A percentile compares a stretch with the other conserved stretches of the same genome.
phyloP scores from a whole-genome alignment of 495 filamentous ascomycete genomes.

The Penicillium samsonianum region DNA sequence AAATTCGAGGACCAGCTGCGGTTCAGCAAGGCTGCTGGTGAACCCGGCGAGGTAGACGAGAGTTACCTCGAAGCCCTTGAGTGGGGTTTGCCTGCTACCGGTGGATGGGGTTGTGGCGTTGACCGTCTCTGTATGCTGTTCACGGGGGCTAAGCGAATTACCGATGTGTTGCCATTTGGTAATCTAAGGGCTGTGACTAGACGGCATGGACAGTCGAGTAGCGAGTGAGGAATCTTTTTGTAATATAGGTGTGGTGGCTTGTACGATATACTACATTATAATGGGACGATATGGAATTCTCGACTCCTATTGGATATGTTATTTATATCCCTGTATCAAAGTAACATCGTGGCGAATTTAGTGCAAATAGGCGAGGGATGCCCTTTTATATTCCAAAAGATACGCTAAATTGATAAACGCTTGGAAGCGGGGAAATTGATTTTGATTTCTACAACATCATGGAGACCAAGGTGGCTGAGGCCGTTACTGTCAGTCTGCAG shows the following conservation, averaged over 20 bases:
- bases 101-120: slow-evolving; percentile 93
- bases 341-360: slow-evolving; percentile 4
- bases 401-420: neutral
- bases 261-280: slow-evolving; percentile 12
- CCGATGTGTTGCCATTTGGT: slow-evolving; percentile 84
- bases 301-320: slow-evolving; percentile 2
- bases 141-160: slow-evolving; percentile 70
- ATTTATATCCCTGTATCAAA: slow-evolving; percentile 4
- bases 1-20: slow-evolving; percentile 72
- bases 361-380: neutral
- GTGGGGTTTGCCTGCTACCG: slow-evolving; percentile 88
- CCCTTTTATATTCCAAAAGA: neutral
- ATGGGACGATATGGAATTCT: slow-evolving; percentile 2
- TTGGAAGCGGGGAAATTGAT: slow-evolving; percentile 27
- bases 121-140: slow-evolving; percentile 91
- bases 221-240: slow-evolving; percentile 35
- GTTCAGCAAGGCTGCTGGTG: slow-evolving; percentile 40
- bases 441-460: slow-evolving; percentile 17
- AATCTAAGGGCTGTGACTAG: slow-evolving; percentile 60
- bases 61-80: slow-evolving; percentile 80
- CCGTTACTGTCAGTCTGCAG: slow-evolving; percentile 56
- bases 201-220: slow-evolving; percentile 42
- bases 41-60: slow-evolving; percentile 66
- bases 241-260: slow-evolving; percentile 46
- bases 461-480: slow-evolving; percentile 33